Evolutionary conservation across 345 rosid genomes (phyloP), one percentile per base, ranked within the genome.

Genomic region (Dovyalis caffra): DNA sequence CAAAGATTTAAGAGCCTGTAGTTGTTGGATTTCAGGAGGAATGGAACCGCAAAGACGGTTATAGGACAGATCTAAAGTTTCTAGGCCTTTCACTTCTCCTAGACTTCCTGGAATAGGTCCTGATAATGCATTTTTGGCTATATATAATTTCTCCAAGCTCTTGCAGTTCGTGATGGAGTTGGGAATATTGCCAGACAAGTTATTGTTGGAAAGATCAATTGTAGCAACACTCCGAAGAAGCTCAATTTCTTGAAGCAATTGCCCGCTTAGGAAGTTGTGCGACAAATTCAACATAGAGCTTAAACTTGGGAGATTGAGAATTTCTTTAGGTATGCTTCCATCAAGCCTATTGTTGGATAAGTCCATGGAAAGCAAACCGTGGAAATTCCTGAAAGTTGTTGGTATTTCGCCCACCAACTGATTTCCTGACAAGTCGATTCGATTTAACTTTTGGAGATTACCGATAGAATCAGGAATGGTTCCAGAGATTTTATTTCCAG

Each of bases 31-130:
- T 75, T 79, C 81, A 49, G 85, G 77, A 0, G 92, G 90, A 70
- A 88, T 85, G 37, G 65, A 15, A 60, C 89, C 90, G 6, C 88
- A 87, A 21, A 88, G 65, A 43, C 79, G 69, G 75, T 87, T 88
- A 28, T 82, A 71, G 1, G 92, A 88, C 34, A 87, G 77, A 78
- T 87, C 90, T 21, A 87, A 68, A 28, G 70, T 77, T 81, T 82
- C 83, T 47, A 87, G 63, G 49, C 85, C 88, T 68, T 79, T 87
- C 37, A 85, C 8, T 49, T 84, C 84, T 20, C 74, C 83, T 34
- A 86, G 14, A 15, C 47, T 25, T 5, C 49, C 68, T 21, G 89
- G 88, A 43, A 87, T 84, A 26, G 76, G 71, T 2, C 92, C 90
- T 1, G 74, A 69, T 5, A 89, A 69, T 26, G 40, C 18, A 74